A percentile compares a stretch with the other conserved stretches of the same genome.
These are phyloP conservation scores for Diplodia seriata DNA, from an alignment of 2,329 filamentous ascomycete genomes.

Conservation along the genomic window DNA sequence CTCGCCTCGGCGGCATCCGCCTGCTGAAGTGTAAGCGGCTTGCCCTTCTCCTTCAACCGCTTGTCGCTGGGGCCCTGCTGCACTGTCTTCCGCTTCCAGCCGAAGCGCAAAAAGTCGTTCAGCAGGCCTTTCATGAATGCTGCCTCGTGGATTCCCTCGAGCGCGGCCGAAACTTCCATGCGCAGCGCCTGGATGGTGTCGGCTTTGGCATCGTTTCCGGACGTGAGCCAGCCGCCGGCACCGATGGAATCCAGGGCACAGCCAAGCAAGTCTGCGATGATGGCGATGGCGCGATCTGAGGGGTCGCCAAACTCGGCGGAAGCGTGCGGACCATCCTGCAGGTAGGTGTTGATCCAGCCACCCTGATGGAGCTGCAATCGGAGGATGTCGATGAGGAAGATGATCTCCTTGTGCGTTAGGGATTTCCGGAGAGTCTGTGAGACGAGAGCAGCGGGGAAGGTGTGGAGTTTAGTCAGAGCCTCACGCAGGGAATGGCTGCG, in stretches of 20 bases:
- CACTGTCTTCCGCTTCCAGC: conserved; percentile 45
- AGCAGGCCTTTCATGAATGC: conserved; percentile 69
- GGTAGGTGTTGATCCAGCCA: conserved; percentile 76
- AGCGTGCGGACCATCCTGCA: conserved; percentile 61
- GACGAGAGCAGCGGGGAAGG: conserved; percentile 65
- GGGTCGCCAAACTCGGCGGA: conserved; percentile 55
- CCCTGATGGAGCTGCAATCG: conserved; percentile 76
- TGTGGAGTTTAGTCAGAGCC: conserved; percentile 72
- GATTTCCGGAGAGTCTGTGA: conserved; percentile 68
- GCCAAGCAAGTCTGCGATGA: conserved; percentile 74
- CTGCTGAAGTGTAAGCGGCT: conserved; percentile 48
- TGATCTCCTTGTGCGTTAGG: conserved; percentile 70
- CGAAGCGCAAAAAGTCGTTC: conserved; percentile 70
- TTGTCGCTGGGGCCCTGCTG: conserved; percentile 26
- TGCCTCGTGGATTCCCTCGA: conserved; percentile 75
- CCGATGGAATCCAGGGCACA: conserved; percentile 79
- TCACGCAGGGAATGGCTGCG: conserved; percentile 70
- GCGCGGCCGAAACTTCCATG: conserved; percentile 71
- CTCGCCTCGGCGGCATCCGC: conserved; percentile 44
- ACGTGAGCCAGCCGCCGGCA: conserved; percentile 71
- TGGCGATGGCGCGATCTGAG: conserved; percentile 71
- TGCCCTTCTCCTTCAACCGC: conserved; percentile 51
- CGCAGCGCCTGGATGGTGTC: conserved; percentile 71
- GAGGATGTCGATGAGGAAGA: conserved; percentile 74
- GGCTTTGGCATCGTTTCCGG: conserved; percentile 62